Evolutionary conservation across 2,329 filamentous ascomycete species (phyloP), one percentile per base, ranked within the genome.

Genomic region (Bimuria novae-zelandiae): DNA sequence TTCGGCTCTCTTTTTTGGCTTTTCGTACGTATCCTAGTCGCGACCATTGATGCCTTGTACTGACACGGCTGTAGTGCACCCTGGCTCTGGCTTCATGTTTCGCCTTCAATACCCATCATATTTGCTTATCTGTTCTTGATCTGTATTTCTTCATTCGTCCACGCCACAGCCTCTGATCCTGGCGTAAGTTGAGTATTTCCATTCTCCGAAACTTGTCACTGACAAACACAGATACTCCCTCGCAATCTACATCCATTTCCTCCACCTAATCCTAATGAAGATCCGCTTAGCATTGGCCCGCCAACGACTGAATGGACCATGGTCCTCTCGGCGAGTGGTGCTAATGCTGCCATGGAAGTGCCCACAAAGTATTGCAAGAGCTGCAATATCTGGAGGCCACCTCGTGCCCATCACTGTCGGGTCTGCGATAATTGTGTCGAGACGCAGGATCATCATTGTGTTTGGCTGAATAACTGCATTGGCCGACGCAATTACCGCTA

Each of bases 381-480:
- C 16, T 99, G 94, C 80, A 92, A 92, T 68, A 92, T 99, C 62
- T 99, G 94, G 94, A 89, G 94, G 2, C 94, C 94, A 30, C 92
- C 93, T 23, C 89, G 94, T 53, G 92, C 91, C 53, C 95, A 99
- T 70, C 94, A 99, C 76, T 99, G 94, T 76, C 89, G 94, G 52
- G 83, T 96, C 23, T 99, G 94, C 76, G 93, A 99, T 76, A 97
- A 95, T 73, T 99, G 94, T 72, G 85, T 99, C 55, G 94, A 99
- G 75, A 96, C 92, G 0, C 91, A 97, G 62, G 94, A 99, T 69
- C 94, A 99, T 69, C 94, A 99, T 75, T 99, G 94, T 68, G 92
- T 97, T 14, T 99, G 94, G 94, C 84, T 99, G 59, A 99, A 99
- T 77, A 99, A 99, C 73, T 99, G 94, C 65, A 89, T 99, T 44